Evolutionary conservation across 73 alveolate genomes (phyloP), one percentile per base, ranked within the genome.

Genomic region (Durusdinium trenchii): DNA sequence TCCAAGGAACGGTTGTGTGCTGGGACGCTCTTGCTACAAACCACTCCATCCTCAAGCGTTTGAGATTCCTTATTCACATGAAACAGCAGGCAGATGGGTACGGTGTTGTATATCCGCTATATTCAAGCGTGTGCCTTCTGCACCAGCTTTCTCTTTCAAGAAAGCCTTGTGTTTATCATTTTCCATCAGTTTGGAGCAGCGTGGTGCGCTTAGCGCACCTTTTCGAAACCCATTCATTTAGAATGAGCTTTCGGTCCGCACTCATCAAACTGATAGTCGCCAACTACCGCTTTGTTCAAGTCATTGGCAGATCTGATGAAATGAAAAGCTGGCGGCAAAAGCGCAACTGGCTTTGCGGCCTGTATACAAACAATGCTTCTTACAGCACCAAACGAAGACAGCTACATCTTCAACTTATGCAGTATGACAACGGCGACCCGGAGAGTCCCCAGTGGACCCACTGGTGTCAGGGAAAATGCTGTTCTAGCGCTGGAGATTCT

Each of bases 361-460:
- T 38, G 40, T 42, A n/a, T n/a, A n/a, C 52, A 18, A 71, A 32
- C 38, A 51, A 71, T n/a, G 10, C 43, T 28, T n/a, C 52, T 9
- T 71, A 71, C 51, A 14, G 43, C 84, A 3, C 26, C 18, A 71
- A 71, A 38, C 6, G 84, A 5, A 5, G 52, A 71, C 47, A 71
- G 36, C 54, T 76, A 2, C 87, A 76, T 43, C 20, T 40, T n/a
- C 30, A 38, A 12, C 60, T 76, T 14, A 40, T 38, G 14, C 7
- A 42, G n/a, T 28, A 10, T 38, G 87, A 76, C 87, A 76, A 76
- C 47, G 87, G 87, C 42, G 87, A 76, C 61, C 87, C 87, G 14
- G 10, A 6, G 5, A 60, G 42, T 30, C 23, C 3, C 61, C 14
- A 38, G 7, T 76, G 7, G 23, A 76, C 87, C 57, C 87, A 76